Conservation (phyloP, 805 yeast genomes). For the Starmerella cellae region DNA sequence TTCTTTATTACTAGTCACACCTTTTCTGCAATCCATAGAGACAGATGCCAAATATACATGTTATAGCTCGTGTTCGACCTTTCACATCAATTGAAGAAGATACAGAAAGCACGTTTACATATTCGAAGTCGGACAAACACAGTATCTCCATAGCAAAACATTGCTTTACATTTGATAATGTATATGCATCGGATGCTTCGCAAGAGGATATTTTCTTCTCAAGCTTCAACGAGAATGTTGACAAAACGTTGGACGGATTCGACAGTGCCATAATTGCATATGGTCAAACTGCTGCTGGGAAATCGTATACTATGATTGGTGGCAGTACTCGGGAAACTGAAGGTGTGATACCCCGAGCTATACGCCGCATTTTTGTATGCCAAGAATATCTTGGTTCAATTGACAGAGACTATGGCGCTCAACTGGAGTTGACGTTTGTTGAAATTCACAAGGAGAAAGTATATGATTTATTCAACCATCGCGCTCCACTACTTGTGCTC, state of each 20-base stretch:
- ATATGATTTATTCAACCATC: constrained; percentile 45
- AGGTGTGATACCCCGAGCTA: constrained; percentile 59
- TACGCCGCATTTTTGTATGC: constrained; percentile 42
- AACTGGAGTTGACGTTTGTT: constrained; percentile 46
- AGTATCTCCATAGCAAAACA: neutral
- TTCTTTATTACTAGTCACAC: no score
- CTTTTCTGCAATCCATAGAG: no score
- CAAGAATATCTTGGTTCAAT: constrained; percentile 25
- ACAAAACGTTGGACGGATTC: constrained; percentile 56
- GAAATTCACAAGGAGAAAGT: constrained; percentile 72
- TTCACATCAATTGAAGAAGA: neutral
- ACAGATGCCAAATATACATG: neutral
- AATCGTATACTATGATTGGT: constrained; percentile 67
- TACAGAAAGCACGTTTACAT: neutral
- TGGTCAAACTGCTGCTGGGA: constrained; percentile 71
- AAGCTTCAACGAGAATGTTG: constrained; percentile 47
- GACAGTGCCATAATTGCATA: constrained; percentile 49
- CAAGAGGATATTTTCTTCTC: constrained; percentile 51
- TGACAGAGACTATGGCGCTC: no score
- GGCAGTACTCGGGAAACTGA: constrained; percentile 30
- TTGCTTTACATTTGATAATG: constrained; percentile 48
- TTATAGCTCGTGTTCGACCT: neutral
- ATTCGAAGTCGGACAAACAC: neutral
- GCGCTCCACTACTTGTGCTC: constrained; percentile 23
- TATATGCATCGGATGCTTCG: constrained; percentile 38